Percentiles rank a stretch among this genome's conserved stretches.
Evolutionary conservation across 2,329 filamentous ascomycete species (phyloP).

Genomic region (Waltergamsia citrina): DNA sequence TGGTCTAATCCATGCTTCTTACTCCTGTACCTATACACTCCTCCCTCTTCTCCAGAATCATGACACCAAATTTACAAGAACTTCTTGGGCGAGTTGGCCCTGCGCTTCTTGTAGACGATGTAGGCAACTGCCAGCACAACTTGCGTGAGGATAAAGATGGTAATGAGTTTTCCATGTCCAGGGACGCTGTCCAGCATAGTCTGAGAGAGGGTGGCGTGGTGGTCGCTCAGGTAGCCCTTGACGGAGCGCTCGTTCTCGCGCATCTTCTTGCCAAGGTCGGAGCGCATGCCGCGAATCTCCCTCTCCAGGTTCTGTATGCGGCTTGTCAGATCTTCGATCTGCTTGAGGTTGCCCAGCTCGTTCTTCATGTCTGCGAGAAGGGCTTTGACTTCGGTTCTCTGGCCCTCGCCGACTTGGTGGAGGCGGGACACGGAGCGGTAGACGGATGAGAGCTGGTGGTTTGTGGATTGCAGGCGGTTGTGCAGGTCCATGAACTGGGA

Average conservation of each 20-base stretch:
- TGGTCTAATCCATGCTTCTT: too few relatives aligned
- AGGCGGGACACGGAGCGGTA: constrained; percentile 46
- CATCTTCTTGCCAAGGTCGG: constrained; percentile 40
- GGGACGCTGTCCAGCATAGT: constrained; percentile 37
- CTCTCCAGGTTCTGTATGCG: constrained; percentile 44
- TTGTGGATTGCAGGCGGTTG: constrained; percentile 67
- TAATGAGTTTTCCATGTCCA: constrained; percentile 47
- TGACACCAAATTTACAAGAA: constrained; percentile 58
- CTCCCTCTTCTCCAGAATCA: constrained; percentile 4
- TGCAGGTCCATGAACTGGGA: constrained; percentile 77
- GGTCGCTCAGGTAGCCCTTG: constrained; percentile 39
- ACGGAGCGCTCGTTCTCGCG: constrained; percentile 41
- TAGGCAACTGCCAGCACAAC: constrained; percentile 60
- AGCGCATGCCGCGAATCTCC: constrained; percentile 48
- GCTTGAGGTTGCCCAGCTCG: constrained; percentile 35
- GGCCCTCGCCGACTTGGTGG: constrained; percentile 41
- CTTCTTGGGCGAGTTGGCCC: constrained; percentile 76
- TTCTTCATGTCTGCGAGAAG: constrained; percentile 36
- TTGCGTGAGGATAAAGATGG: constrained; percentile 68
- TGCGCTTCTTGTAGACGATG: constrained; percentile 70
- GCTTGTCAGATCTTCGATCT: constrained; percentile 30
- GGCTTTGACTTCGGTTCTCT: constrained; percentile 43
- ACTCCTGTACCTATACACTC: neutral
- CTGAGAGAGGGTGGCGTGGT: constrained; percentile 38
- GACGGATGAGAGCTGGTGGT: constrained; percentile 57